Base-by-base conservation (phyloP, 2,329 filamentous ascomycete species). In the Ophiostoma novo-ulmi region DNA sequence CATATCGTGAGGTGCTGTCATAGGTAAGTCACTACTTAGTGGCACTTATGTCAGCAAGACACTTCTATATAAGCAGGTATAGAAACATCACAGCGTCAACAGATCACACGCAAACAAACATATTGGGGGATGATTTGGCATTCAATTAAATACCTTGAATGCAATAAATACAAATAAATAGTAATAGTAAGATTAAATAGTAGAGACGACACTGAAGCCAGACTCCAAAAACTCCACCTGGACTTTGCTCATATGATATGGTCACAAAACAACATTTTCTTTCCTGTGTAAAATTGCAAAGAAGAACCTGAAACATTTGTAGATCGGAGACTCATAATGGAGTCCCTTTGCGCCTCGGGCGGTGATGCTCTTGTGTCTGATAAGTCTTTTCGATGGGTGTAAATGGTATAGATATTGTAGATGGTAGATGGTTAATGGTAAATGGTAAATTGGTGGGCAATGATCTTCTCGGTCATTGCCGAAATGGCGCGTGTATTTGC, bases 141-240 rank as follows among this genome's bases (percentile, higher is more conserved):
- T 7, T 26, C n/a, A 58, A 26, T 26, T 58, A 11, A 61, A 58
- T 36, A 22, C 44, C 22, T 1, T 26, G 13, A 39, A 68, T 44
- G 11, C 20, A 63, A 70, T 22, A 68, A 48, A 41, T 36, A 64
- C 22, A 52, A 13, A 61, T 36, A 41, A 41, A 55, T 48, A 31
- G 5, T 55, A 39, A 22, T 48, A 41, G 38, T 48, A 39, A 64
- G 17, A 71, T 44, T 38, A 61, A 61, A 52, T 67, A 41, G n/a
- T 31, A 71, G 65, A 70, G 68, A 68, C 44, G 67, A 69, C 31
- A 31, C 41, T 52, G 11, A 66, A 44, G 58, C 69, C 68, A 70
- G 58, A 72, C 71, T 72, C 71, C 71, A 69, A 70, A 52, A 72
- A 72, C 71, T 70, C 71, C 71, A 70, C 58, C 66, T 66, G 36